A percentile compares a stretch with the other conserved stretches of the same genome.
Conservation (phyloP, 2,329 filamentous ascomycete species). For the Rhynchosporium agropyri region DNA sequence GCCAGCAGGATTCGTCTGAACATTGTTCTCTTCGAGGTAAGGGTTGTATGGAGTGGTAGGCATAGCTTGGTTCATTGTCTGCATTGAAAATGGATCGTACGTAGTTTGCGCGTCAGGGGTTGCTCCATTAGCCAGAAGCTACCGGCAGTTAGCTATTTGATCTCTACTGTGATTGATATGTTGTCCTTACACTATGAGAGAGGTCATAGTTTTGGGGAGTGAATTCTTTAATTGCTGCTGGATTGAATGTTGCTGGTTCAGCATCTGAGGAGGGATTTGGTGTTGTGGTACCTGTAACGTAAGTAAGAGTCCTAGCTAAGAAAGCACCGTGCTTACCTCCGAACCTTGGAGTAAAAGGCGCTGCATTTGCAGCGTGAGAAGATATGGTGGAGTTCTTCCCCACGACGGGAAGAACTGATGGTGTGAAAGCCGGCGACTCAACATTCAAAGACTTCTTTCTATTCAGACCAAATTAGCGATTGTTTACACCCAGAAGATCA, state of each 20-base stretch:
- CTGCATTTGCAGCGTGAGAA: constrained; percentile 85
- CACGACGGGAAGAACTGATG: constrained; percentile 54
- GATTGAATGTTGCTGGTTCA: constrained; percentile 55
- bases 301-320: neutral
- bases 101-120: constrained; percentile 52
- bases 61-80: constrained; percentile 55
- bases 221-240: constrained; percentile 61
- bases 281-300: constrained; percentile 41
- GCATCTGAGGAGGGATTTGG: constrained; percentile 38
- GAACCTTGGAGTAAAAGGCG: constrained; percentile 75
- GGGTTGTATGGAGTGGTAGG: constrained; percentile 65
- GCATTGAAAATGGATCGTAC: constrained; percentile 68
- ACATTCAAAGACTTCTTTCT: constrained; percentile 83
- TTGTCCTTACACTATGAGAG: constrained; percentile 48
- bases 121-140: constrained; percentile 52
- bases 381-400: constrained; percentile 76
- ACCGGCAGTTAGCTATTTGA: constrained; percentile 29
- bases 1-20: constrained; percentile 57
- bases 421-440: constrained; percentile 94
- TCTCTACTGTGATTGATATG: neutral
- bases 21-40: constrained; percentile 71
- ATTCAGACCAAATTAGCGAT: constrained; percentile 31
- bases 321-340: constrained; percentile 38
- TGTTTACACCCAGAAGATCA: neutral
- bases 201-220: constrained; percentile 59